Base-by-base conservation (phyloP, 768 basidiomycete species). In the Leccinum imitatum region DNA sequence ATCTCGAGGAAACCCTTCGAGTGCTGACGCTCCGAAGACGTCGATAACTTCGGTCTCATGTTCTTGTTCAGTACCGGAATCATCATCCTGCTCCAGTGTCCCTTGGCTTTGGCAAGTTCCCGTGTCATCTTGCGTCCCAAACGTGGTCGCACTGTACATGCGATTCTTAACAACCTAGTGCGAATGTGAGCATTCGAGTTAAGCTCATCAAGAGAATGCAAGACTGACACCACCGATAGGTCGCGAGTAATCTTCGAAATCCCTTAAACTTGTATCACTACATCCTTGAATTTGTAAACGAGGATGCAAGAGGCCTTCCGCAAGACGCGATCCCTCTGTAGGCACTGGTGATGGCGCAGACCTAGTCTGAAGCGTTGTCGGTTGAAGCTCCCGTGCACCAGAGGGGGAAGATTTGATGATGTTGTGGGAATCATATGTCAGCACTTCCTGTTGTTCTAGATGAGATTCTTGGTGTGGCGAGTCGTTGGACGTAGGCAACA, bases 181-280 rank as follows among this genome's bases (percentile, higher is more conserved):
- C n/a, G 19, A 30, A 48, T 6, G 19, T 11, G 27, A 31, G n/a
- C 6, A 55, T 69, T n/a, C 0, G 27, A 25, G 11, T 2, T 3
- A 21, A 27, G 37, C 53, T 39, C 30, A 23, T 17, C 0, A 0
- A 4, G 33, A 47, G 8, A 56, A 44, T 33, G 14, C 19, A 4
- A 35, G 27, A 65, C 73, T 62, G 4, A 75, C 72, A 14, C 73
- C 72, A 31, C 64, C 68, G 14, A 73, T 73, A 4, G 72, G 72
- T 11, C 73, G 67, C 1, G 73, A 73, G 39, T 73, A 73, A 39
- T 73, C 72, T 27, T 73, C 73, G 35, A 73, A 73, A 54, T 73
- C 72, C 57, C 67, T 65, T 54, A 73, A 53, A 53, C 72, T 73
- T 27, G 65, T 48, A 3, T 65, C 67, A 27, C 73, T 73, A 46